Evolutionary conservation across 2,329 filamentous ascomycete genomes (phyloP).

Genomic region (Macrophomina pseudophaseolina): DNA sequence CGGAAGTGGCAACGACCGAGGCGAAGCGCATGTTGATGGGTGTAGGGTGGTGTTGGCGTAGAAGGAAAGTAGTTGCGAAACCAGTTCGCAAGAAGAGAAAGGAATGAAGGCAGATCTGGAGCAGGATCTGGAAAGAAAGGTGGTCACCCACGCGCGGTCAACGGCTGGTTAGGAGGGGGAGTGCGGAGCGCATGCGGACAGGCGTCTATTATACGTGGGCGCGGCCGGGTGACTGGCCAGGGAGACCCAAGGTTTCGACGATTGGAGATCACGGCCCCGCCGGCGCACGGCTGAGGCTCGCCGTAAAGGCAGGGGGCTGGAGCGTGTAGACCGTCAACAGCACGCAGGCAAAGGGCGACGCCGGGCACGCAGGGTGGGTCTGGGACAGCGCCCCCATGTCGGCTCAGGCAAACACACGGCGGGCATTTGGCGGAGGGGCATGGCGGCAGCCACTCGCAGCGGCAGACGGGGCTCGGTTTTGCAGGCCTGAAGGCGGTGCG

Average conservation of each 20-base stretch:
- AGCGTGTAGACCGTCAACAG: neutral
- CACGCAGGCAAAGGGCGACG: neutral
- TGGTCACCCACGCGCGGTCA: conserved; percentile 25
- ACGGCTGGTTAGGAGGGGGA: conserved; percentile 10
- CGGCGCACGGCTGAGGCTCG: conserved; percentile 12
- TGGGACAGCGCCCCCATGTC: conserved; percentile 4
- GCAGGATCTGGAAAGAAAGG: conserved; percentile 1
- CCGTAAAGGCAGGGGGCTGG: conserved; percentile 7
- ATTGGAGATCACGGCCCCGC: conserved; percentile 20
- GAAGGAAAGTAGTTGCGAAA: conserved; percentile 26
- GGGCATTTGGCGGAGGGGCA: conserved; percentile 8
- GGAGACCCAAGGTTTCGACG: conserved; percentile 5
- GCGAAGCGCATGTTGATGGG: conserved; percentile 40
- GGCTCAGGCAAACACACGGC: conserved; percentile 13
- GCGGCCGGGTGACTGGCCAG: conserved; percentile 1
- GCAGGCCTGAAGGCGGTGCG: neutral
- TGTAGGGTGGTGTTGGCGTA: conserved; percentile 12
- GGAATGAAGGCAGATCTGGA: neutral
- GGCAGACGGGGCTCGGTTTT: neutral
- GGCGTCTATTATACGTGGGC: conserved; percentile 17
- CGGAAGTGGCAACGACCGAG: conserved; percentile 40
- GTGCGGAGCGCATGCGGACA: conserved; percentile 17
- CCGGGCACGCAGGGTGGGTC: conserved; percentile 7
- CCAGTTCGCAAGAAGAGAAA: conserved; percentile 15
- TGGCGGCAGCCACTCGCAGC: neutral